Percentiles rank a stretch among this genome's conserved stretches.
phyloP scores from a whole-genome alignment of 2,329 filamentous ascomycete genomes.

The Daldinia sp. region DNA sequence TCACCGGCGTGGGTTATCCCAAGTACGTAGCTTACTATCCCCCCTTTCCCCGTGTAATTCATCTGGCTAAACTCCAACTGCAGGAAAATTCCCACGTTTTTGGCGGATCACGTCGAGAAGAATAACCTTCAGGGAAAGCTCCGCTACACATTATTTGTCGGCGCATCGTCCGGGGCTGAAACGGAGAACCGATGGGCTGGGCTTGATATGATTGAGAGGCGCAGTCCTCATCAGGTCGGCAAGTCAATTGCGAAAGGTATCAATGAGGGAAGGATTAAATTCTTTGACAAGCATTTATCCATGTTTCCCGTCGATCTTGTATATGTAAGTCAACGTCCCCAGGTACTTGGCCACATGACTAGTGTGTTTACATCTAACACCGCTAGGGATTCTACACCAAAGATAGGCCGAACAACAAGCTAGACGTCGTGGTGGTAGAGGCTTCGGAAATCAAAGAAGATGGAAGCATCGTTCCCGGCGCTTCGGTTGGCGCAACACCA shows the following conservation, averaged over 20 bases:
- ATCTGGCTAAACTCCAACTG: conserved; percentile 18
- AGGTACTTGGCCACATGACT: background rate
- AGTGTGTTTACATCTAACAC: conserved; percentile 15
- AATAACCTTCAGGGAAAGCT: conserved; percentile 85
- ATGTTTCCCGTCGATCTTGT: conserved; percentile 91
- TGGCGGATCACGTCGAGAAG: conserved; percentile 89
- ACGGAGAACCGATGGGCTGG: conserved; percentile 92
- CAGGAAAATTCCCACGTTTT: conserved; percentile 82
- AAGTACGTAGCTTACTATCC: conserved; percentile 65
- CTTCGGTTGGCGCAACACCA: conserved; percentile 83
- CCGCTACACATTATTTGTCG: conserved; percentile 87
- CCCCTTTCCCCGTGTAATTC: background rate
- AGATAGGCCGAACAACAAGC: conserved; percentile 74
- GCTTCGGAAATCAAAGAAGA: conserved; percentile 88
- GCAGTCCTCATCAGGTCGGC: conserved; percentile 86
- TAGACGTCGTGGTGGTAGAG: conserved; percentile 87
- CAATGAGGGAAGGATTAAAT: conserved; percentile 86
- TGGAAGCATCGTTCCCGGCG: conserved; percentile 87
- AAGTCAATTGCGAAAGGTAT: conserved; percentile 91
- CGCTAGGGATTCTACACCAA: conserved; percentile 80
- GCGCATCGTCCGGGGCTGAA: conserved; percentile 87
- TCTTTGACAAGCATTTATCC: conserved; percentile 92
- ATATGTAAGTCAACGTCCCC: conserved; percentile 65
- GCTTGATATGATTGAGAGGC: conserved; percentile 88
- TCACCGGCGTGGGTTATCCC: conserved; percentile 89